Evolutionary conservation across 495 filamentous ascomycete species (phyloP), one percentile per base, ranked within the genome.

Genomic region (Lichenothelia convexa): DNA sequence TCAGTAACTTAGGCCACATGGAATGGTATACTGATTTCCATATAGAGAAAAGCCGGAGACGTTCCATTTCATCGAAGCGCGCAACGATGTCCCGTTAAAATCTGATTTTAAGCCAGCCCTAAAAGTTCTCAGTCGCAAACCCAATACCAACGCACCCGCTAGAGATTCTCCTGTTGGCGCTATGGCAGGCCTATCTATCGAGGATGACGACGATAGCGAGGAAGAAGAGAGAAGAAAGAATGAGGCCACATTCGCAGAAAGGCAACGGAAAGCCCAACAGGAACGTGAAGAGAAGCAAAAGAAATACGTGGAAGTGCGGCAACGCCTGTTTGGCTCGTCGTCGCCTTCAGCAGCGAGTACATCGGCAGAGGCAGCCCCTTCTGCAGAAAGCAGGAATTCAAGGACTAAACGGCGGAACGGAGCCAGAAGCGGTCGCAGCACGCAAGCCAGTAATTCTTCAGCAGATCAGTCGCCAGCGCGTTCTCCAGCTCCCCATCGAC

Each of bases 241-340:
- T 36, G 55, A 62, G 19, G 51, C 53, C n/a, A 63, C 70, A 38
- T 67, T 75, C 4, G 79, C 83, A 38, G 78, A 93, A 58, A 68
- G 80, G 21, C 68, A 75, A 36, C 63, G 70, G 9, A 74, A 75
- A 42, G 74, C 83, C 23, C 65, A 80, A 55, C 64, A 67, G 35
- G 81, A 91, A 44, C 64, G 68, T 3, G 84, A 91, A 47, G 84
- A 92, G 56, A 92, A 85, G 61, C 75, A 87, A 58, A 73, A 73
- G 33, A 79, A 76, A 33, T 93, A 93, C 51, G 75, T 86, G 36
- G 84, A 92, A 57, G 79, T 68, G 2, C 66, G 85, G 9, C 78
- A 84, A 46, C 71, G 76, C 50, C 67, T 92, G n/a, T 85, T 93
- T 53, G 83, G 82, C 17, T 67, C 61, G 5, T 50, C 65, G 11